Conservation (phyloP, 2,329 filamentous ascomycete genomes). For the Pseudopyricularia cyperi region DNA sequence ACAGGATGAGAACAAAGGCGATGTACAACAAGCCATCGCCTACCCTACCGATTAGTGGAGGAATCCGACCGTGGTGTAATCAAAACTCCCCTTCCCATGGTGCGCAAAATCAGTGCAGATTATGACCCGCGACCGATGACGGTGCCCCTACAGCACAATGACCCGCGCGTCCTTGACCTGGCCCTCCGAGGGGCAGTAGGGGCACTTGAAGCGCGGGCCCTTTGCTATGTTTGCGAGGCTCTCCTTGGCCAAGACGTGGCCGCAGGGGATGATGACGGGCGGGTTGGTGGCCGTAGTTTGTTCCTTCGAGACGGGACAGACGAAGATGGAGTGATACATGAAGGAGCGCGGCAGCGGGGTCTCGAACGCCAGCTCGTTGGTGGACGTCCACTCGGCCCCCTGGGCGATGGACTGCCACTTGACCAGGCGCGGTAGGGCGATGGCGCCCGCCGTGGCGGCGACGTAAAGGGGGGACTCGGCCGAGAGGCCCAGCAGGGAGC, state of each 20-base stretch:
- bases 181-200: constrained; percentile 85
- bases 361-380: constrained; percentile 77
- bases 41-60: too few relatives aligned
- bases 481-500: constrained; percentile 76
- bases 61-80: too few relatives aligned
- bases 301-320: constrained; percentile 93
- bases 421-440: constrained; percentile 76
- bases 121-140: too few relatives aligned
- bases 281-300: constrained; percentile 89
- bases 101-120: too few relatives aligned
- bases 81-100: too few relatives aligned
- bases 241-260: constrained; percentile 83
- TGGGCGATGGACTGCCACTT: constrained; percentile 88
- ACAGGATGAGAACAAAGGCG: not conserved
- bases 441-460: constrained; percentile 80
- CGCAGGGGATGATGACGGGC: constrained; percentile 92
- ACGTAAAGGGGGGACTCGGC: constrained; percentile 89
- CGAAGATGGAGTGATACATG: constrained; percentile 91
- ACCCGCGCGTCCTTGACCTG: constrained; percentile 61
- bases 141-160: constrained; percentile 51
- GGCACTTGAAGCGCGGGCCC: constrained; percentile 78
- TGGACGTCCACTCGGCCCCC: constrained; percentile 87
- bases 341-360: constrained; percentile 45
- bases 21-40: too few relatives aligned
- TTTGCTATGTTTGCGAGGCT: constrained; percentile 70